Base-by-base conservation (phyloP, 768 basidiomycete species). In the Suillus placidus region DNA sequence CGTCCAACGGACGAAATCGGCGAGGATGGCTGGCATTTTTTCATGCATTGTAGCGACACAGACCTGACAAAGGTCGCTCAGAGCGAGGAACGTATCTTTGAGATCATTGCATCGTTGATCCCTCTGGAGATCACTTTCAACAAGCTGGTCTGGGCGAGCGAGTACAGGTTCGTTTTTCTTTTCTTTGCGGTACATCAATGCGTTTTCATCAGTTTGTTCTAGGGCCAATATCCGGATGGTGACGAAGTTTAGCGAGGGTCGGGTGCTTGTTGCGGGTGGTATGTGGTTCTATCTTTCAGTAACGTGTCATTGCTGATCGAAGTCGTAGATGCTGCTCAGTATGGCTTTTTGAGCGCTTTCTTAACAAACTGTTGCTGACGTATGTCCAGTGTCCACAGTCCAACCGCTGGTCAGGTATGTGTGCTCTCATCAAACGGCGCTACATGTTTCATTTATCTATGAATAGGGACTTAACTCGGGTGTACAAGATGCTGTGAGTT, bases 401-500 rank as follows among this genome's bases (percentile, higher is more conserved):
- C 52, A 20, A 54, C 52, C 30, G 52, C 18, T 34, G 52, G 52
- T 34, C 52, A 54, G 52, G 52, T 54, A 18, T 18, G 52, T 10
- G 32, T 3, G 2, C 5, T 34, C 32, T 54, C 3, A 34, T 20
- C 10, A 32, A 32, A 34, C 13, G 2, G 2, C 0, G 32, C 2
- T 20, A 10, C 10, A 0, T 54, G 16, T 32, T 20, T 26, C 32
- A 54, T 20, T 5, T 18, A 4, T 54, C 18, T 54, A 63, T n/a
- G 69, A 70, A 12, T 72, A 79, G 66, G 82, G 81, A 8, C 66
- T 81, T 20, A 80, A 80, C 65, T 74, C 74, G n/a, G 69, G 73
- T 49, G 69, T 80, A 9, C 80, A 82, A 65, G 81, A 83, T 68
- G 66, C 76, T 16, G 81, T 82, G 62, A 47, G 79, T 63, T 14